Base-by-base conservation (phyloP, 2,329 filamentous ascomycete genomes). In the Pseudogymnoascus verrucosus region DNA sequence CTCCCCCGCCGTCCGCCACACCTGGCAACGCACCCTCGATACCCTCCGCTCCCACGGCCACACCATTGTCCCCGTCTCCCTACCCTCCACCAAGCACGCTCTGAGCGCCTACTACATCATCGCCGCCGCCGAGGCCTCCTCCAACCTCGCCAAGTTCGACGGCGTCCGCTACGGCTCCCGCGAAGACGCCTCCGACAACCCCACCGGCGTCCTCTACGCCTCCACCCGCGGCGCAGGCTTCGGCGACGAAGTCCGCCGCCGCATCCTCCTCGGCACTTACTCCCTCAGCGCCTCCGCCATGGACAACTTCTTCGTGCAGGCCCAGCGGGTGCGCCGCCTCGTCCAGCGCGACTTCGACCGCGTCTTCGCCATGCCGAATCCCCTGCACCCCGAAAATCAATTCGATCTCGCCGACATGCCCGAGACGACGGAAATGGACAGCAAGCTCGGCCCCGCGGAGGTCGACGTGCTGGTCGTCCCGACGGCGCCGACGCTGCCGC, bases 61-160 rank as follows among this genome's bases (percentile, higher is more conserved):
- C 65, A 84, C 80, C 0, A 79, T 98, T 11, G 84, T 91, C 10
- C 84, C 89, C 1, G 84, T 98, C 14, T 91, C 89, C 1, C 81
- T 99, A 4, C 93, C 93, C 0, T 85, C 88, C 0, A 99, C 93
- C 1, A 88, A 86, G 66, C 87, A 90, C 68, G 93, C 95, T 0
- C 84, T 99, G 0, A 90, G 92, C 19, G 90, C 95, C 36, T 99
- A 99, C 78, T 99, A 99, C 75, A 84, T 99, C 64, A 86, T 99
- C 63, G 96, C 95, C 0, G 91, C 95, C 0, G 93, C 95, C 14
- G 95, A 99, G 76, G 95, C 95, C 3, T 91, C 91, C 1, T 98
- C 93, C 14, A 99, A 99, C 71, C 84, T 99, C 1, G 91, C 95
- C 64, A 97, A 96, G 74, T 99, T 97, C 74, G 96, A 99, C 71